Evolutionary conservation across 371 early-diverging fungal species (phyloP), one percentile per base, ranked within the genome.

Genomic region (Saksenaea oblongispora): DNA sequence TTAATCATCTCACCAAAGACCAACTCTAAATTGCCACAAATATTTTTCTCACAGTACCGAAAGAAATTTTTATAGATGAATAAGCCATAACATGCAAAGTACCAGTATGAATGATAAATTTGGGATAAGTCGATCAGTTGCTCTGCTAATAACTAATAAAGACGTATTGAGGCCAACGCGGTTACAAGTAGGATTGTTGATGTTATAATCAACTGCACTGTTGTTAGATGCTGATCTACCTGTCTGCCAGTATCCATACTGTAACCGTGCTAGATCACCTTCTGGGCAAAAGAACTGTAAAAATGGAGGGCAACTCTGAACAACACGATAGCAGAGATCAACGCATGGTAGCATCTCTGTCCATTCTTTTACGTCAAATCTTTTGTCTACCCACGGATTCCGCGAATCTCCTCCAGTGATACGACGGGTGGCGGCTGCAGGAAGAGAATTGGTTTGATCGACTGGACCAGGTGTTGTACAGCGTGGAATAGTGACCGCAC

Each of bases 261-360:
- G 82, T 0, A 71, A 54, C 5, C 61, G 34, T 4, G 75, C 82
- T 44, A 86, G 66, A 61, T 86, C 84, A 47, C 76, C 82, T 14
- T 57, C 59, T 8, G 89, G 89, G 60, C 89, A 89, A 15, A 56
- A 73, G 66, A 89, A 89, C 26, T 80, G 73, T 58, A 89, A 66
- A 59, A 79, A 84, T 34, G 84, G 79, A 34, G 89, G 89, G 65
- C 89, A 89, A 47, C 87, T 85, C 70, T 86, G 87, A 0, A 87
- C 85, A 1, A 87, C 84, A 57, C 80, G 78, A 66, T 83, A 87
- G 57, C 89, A 89, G 14, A 89, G 74, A 69, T 87, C 86, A 54
- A 85, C 79, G 54, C 89, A 89, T 14, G 89, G 89, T 47, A 86
- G 59, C 11, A 87, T 59, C 57, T 88, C 89, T 1, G 73, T 81